Evolutionary conservation across 1,284 basidiomycete species (phyloP).

Genomic region (Inonotus obliquus): DNA sequence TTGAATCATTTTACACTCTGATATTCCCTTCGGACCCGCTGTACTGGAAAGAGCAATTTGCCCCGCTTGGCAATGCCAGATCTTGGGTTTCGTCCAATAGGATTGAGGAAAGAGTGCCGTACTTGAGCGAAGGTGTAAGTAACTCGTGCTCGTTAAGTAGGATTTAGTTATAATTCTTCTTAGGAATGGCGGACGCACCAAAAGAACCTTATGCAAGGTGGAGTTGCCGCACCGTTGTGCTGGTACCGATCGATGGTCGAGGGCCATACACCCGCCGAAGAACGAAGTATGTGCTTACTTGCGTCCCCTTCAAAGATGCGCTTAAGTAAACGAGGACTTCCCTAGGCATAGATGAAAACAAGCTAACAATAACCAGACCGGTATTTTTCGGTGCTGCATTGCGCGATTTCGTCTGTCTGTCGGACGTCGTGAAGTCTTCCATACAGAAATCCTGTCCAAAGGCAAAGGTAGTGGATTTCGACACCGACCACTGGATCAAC

Average conservation of each 20-base stretch:
- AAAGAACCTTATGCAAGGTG: slow-evolving; percentile 25
- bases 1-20: slow-evolving; percentile 29
- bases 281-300: slow-evolving; percentile 8
- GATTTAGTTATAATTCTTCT: background rate
- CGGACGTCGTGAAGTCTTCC: slow-evolving; percentile 19
- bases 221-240: slow-evolving; percentile 28
- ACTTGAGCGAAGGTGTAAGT: slow-evolving; percentile 29
- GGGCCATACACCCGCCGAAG: slow-evolving; percentile 9
- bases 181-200: slow-evolving; percentile 18
- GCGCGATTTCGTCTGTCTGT: slow-evolving; percentile 27
- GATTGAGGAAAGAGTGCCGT: slow-evolving; percentile 24
- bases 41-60: slow-evolving; percentile 30
- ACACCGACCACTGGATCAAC: slow-evolving; percentile 31
- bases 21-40: slow-evolving; percentile 27
- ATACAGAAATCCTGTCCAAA: slow-evolving; percentile 26
- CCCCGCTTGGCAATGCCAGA: slow-evolving; percentile 29
- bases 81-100: slow-evolving; percentile 29
- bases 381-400: slow-evolving; percentile 32
- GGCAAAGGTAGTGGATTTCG: slow-evolving; percentile 30
- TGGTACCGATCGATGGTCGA: slow-evolving; percentile 32
- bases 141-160: background rate
- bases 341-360: slow-evolving; percentile 24
- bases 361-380: slow-evolving; percentile 26
- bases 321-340: slow-evolving; percentile 2
- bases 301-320: background rate